Evolutionary conservation across 2,329 filamentous ascomycete genomes (phyloP), one percentile per base, ranked within the genome.

Genomic region (Clathrospora elynae): DNA sequence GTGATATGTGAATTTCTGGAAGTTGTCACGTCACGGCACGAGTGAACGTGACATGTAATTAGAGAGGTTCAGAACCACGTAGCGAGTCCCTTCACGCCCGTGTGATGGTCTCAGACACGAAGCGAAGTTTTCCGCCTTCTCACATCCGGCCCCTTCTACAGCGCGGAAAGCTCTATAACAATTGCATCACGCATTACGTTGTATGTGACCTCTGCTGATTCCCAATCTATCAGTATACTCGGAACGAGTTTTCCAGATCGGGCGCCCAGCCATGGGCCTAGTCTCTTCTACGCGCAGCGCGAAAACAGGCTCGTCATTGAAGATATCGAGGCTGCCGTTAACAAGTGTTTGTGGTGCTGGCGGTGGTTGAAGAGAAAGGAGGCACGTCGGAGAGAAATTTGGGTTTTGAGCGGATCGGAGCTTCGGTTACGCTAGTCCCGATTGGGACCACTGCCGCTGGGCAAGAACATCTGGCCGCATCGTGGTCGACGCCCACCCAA

Each of bases 131-230:
- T n/a, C n/a, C n/a, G n/a, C n/a, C n/a, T n/a, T n/a, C n/a, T n/a
- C n/a, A n/a, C n/a, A n/a, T n/a, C n/a, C n/a, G n/a, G n/a, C n/a
- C n/a, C n/a, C n/a, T n/a, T n/a, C n/a, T n/a, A n/a, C n/a, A n/a
- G n/a, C n/a, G n/a, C n/a, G n/a, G n/a, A n/a, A n/a, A n/a, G n/a
- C n/a, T n/a, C n/a, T n/a, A n/a, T n/a, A n/a, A n/a, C n/a, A n/a
- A n/a, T n/a, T n/a, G n/a, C n/a, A n/a, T n/a, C n/a, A n/a, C n/a
- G n/a, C n/a, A n/a, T n/a, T n/a, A 30, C 13, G 30, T 18, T 13
- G 45, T 43, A 73, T 82, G 81, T 86, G 76, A 83, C 83, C 83
- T 76, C 82, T 78, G 80, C 83, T 86, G 83, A 86, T 86, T 86
- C 83, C 83, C 78, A 79, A 75, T 72, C 77, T 78, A 73, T 85